phyloP scores from a whole-genome alignment of 1,284 basidiomycete species.

The Ustilago tritici region DNA sequence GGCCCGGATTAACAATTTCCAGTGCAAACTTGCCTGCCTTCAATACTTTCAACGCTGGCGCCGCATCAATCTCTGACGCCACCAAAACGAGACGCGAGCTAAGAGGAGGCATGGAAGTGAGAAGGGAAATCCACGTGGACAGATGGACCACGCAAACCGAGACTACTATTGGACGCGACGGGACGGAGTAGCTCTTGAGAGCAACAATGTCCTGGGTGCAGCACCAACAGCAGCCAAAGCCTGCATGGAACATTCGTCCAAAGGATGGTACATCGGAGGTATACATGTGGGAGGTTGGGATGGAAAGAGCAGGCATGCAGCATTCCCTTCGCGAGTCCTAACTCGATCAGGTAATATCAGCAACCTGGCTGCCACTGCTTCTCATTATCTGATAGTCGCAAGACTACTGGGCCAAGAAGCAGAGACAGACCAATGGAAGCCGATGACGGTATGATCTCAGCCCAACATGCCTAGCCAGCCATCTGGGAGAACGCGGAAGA shows the following conservation, averaged over 20 bases:
- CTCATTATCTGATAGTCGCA: not conserved
- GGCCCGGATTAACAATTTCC: not conserved
- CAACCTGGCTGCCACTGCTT: conserved; percentile 17
- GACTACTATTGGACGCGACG: not conserved
- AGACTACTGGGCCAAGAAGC: not conserved
- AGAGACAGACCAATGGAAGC: conserved; percentile 23
- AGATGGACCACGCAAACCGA: not conserved
- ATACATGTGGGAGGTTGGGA: conserved; percentile 17
- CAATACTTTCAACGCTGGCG: not conserved
- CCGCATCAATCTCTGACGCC: not conserved
- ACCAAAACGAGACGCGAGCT: not conserved
- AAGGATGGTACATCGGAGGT: conserved; percentile 11
- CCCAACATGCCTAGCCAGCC: conserved; percentile 39
- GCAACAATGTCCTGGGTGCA: not conserved
- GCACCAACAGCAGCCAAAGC: not conserved
- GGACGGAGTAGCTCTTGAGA: not conserved
- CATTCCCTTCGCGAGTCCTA: conserved; percentile 70
- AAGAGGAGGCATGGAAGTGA: not conserved
- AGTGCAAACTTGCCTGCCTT: not conserved
- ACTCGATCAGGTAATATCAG: conserved; percentile 69
- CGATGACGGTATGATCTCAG: conserved; percentile 63
- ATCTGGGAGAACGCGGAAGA: not conserved
- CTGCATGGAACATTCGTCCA: not conserved
- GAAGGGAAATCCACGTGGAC: not conserved
- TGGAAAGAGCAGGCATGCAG: conserved; percentile 46